phyloP scores from a whole-genome alignment of 176 grass and related monocot genomes.

The Musa troglodytarum region DNA sequence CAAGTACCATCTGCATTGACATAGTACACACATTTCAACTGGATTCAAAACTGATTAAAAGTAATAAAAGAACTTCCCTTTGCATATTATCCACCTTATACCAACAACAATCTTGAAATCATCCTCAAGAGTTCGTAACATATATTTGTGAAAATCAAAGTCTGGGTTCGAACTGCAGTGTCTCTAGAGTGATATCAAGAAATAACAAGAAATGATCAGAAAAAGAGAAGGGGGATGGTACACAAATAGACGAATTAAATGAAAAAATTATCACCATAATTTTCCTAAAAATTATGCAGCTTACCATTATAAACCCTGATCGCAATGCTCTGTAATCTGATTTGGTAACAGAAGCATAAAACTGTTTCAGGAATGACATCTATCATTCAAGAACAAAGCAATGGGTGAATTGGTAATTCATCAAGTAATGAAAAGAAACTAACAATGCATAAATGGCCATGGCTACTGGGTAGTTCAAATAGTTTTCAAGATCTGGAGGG shows the following conservation, averaged over 20 bases:
- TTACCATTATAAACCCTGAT: constrained; percentile 75
- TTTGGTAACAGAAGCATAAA: constrained; percentile 73
- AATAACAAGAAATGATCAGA: not conserved
- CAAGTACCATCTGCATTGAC: constrained; percentile 65
- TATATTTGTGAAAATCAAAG: constrained; percentile 75
- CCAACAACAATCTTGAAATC: constrained; percentile 87
- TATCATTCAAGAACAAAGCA: constrained; percentile 30
- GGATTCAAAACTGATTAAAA: constrained; percentile 1
- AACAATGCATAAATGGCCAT: not conserved
- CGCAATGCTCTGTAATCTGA: constrained; percentile 72
- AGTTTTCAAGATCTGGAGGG: not conserved
- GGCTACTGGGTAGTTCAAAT: not conserved
- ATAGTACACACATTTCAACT: not conserved
- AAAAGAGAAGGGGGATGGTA: constrained; percentile 14
- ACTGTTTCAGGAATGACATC: constrained; percentile 77
- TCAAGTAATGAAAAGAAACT: not conserved
- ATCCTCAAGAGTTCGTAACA: constrained; percentile 54
- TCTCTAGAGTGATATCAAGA: constrained; percentile 27
- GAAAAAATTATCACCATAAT: constrained; percentile 21
- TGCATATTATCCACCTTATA: constrained; percentile 55
- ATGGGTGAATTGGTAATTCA: constrained; percentile 10
- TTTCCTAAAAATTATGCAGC: constrained; percentile 7
- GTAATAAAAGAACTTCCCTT: not conserved
- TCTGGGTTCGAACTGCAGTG: constrained; percentile 18
- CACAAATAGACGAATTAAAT: not conserved